These are phyloP conservation scores for Verticillium alfalfae DNA, from an alignment of 2,329 filamentous ascomycete species.

Conservation along the genomic window DNA sequence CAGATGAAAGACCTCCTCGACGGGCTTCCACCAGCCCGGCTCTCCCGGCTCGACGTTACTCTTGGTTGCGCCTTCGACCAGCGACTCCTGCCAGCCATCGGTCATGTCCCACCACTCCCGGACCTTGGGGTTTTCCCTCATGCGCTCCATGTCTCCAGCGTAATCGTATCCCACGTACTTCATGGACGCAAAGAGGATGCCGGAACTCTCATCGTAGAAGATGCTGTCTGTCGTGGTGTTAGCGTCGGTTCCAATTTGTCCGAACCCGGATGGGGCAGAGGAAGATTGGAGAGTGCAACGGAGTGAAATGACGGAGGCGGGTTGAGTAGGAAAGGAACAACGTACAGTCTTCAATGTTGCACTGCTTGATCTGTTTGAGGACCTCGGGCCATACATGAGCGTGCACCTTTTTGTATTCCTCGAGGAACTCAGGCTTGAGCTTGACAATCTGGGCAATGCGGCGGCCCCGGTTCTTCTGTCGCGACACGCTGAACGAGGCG, in stretches of 20 bases:
- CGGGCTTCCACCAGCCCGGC: slow-evolving; percentile 62
- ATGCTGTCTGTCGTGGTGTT: slow-evolving; percentile 56
- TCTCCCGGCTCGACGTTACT: slow-evolving; percentile 46
- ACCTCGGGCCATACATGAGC: slow-evolving; percentile 74
- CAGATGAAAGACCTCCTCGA: slow-evolving; percentile 65
- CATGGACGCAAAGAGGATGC: slow-evolving; percentile 68
- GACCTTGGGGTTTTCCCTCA: slow-evolving; percentile 68
- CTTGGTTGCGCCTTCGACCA: slow-evolving; percentile 53
- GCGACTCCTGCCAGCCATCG: slow-evolving; percentile 64
- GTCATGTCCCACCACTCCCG: slow-evolving; percentile 79
- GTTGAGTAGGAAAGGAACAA: slow-evolving; percentile 3
- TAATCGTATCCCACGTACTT: slow-evolving; percentile 74
- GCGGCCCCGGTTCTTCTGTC: slow-evolving; percentile 35
- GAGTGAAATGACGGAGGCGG: background rate
- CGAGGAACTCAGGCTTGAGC: slow-evolving; percentile 60
- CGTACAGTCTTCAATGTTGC: slow-evolving; percentile 68
- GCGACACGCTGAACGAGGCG: slow-evolving; percentile 4
- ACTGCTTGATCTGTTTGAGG: slow-evolving; percentile 67
- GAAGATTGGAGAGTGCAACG: background rate
- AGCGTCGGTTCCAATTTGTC: background rate
- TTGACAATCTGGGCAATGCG: slow-evolving; percentile 69
- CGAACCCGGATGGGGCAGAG: background rate
- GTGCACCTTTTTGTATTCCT: slow-evolving; percentile 70
- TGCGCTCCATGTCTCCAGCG: slow-evolving; percentile 68
- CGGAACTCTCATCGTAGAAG: slow-evolving; percentile 57